Base-by-base conservation (phyloP, 306 rosid genomes). In the Corylus americana region DNA sequence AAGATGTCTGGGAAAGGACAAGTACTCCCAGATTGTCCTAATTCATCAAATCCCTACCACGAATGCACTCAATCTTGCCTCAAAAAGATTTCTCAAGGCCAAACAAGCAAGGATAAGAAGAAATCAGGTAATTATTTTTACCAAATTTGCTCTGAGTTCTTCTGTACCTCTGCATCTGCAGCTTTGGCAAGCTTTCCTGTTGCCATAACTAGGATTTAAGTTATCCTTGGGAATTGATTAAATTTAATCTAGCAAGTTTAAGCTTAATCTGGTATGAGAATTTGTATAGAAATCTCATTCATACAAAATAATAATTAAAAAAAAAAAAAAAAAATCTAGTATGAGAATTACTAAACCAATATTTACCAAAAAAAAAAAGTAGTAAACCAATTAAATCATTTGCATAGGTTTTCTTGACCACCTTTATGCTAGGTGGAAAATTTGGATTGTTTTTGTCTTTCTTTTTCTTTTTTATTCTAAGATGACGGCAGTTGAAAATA, bases 41-140 rank as follows among this genome's bases (percentile, higher is more conserved):
- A 96, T 86, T 92, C 82, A 47, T 54, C 89, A 4, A 96, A 96
- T 85, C 99, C 99, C 13, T 96, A 83, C 70, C 99, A 96, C 84
- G 94, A 96, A 83, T 96, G 99, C 82, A 77, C 97, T 11, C 93
- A 91, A 1, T 27, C 70, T 73, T 96, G 99, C 86, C 5, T 81
- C 78, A 89, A 39, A 17, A 93, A 83, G 88, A 84, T 87, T 71
- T 88, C 88, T 59, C 98, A 96, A 74, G 83, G 90, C 79, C 84
- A 90, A 80, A 77, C 84, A 58, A 61, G 80, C 22, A 91, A 83
- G 82, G 86, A 69, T 9, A 91, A 76, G 84, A 96, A 85, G 86
- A 79, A 83, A 75, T 50, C 87, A 84, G 94, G 92, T 92, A 51
- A 77, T 13, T 81, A 27, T 78, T 47, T 71, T 11, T 45, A 72